Base-by-base conservation (phyloP, 495 filamentous ascomycete species). In the Cairneyella variabilis region DNA sequence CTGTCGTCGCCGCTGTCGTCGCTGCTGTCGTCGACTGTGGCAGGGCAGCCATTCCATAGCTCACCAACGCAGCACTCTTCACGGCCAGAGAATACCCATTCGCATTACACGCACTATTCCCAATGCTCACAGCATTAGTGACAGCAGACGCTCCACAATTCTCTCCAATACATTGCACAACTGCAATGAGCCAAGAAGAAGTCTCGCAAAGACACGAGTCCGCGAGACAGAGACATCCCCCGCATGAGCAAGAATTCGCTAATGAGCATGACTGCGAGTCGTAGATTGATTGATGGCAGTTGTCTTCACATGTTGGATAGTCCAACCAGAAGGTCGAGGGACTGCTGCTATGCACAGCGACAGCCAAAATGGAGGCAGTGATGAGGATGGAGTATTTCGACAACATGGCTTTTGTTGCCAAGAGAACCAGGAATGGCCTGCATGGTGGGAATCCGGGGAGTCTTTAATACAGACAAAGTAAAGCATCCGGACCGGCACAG, bases 181-280 rank as follows among this genome's bases (percentile, higher is more conserved):
- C 27, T 4, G 46, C 46, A 10, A 18, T 36, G 16, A 36, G 46
- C 28, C 16, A 49, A 3, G 46, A 49, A 2, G 14, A 11, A 1
- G 46, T 37, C 16, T 34, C 30, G 34, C 46, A 49, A 14, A 49
- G 46, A 32, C 46, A 49, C 5, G 30, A 37, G 23, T 49, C 18
- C 2, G 26, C 10, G 17, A 36, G 21, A 32, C 46, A 49, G 30
- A 49, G 34, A 25, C 46, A 49, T 7, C 46, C 46, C 1, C 6
- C 3, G 27, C 46, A 49, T 17, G 34, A 49, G 34, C 46, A 49
- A 18, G 46, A 37, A 30, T 49, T 49, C 10, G 46, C 5, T 26
- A 49, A 30, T 1, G 46, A 18, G 21, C 46, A 49, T 18, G 16
- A 18, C 18, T 36, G 28, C 8, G 14, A 2, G 14, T 5, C 17